These are phyloP conservation scores for Panicum virgatum DNA, from an alignment of 202 grass and related monocot species.

Conservation along the genomic window DNA sequence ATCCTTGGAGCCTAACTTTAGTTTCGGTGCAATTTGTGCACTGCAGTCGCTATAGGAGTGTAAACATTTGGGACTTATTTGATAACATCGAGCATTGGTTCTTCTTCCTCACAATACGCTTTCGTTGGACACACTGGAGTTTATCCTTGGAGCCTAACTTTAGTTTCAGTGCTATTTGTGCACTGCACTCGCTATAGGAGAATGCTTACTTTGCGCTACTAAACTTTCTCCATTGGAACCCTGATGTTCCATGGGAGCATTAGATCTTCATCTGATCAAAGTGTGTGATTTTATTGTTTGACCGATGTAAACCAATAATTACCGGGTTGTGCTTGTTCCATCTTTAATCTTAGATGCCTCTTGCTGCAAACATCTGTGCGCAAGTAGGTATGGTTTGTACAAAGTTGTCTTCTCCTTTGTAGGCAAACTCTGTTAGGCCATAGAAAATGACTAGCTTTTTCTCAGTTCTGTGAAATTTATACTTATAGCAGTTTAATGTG, in stretches of 20 bases:
- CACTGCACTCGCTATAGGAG: neutral
- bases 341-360: neutral
- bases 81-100: neutral
- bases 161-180: neutral
- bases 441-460: conserved; percentile 6
- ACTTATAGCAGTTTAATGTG: neutral
- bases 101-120: neutral
- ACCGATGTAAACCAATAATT: neutral
- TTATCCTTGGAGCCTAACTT: neutral
- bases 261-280: neutral
- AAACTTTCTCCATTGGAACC: neutral
- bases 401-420: neutral
- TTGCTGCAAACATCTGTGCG: neutral
- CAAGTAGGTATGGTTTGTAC: neutral
- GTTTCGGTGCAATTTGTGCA: neutral
- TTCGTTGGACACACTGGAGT: neutral
- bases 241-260: neutral
- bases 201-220: neutral
- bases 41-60: neutral
- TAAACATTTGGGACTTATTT: neutral
- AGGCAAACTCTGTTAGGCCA: neutral
- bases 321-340: neutral
- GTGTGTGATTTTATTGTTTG: neutral
- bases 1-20: neutral
- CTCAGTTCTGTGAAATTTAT: neutral